A percentile compares a stretch with the other conserved stretches of the same genome.
These are phyloP conservation scores for Lactarius psammicola DNA, from an alignment of 768 basidiomycete genomes.

Conservation along the genomic window DNA sequence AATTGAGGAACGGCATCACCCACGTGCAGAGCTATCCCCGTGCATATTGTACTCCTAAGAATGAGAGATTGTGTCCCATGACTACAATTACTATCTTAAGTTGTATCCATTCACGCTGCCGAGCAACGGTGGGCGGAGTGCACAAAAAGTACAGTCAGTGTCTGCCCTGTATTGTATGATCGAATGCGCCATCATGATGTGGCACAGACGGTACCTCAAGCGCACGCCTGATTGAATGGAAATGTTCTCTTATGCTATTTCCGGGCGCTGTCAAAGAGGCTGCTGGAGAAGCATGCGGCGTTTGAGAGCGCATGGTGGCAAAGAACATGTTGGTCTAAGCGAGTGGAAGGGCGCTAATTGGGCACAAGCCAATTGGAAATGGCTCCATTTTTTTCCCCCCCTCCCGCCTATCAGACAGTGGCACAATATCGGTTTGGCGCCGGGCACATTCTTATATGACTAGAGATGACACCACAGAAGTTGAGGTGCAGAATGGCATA, in stretches of 20 bases:
- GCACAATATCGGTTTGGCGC: slow-evolving; percentile 5
- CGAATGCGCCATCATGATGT: not conserved
- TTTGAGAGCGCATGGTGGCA: slow-evolving; percentile 18
- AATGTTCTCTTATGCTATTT: slow-evolving; percentile 3
- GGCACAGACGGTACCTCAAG: not conserved
- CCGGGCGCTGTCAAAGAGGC: not conserved
- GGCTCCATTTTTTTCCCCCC: not conserved
- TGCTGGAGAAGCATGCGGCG: slow-evolving; percentile 15
- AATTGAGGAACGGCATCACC: not conserved
- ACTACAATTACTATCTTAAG: not conserved
- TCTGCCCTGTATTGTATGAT: not conserved
- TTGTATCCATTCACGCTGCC: slow-evolving; percentile 4
- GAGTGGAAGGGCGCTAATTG: slow-evolving; percentile 9
- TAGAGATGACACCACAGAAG: not conserved
- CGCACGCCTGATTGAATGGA: not conserved
- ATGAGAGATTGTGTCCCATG: slow-evolving; percentile 11
- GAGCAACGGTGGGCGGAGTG: not conserved
- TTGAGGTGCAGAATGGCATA: not conserved
- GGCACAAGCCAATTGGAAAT: slow-evolving; percentile 5
- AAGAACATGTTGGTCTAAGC: slow-evolving; percentile 10
- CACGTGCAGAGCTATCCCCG: not conserved
- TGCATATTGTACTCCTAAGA: not conserved
- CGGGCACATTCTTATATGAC: not conserved
- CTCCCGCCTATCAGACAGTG: slow-evolving; percentile 13
- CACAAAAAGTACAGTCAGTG: not conserved